Percentiles rank a stretch among this genome's conserved stretches.
Conservation (phyloP, 116 monocot species). For the Iris pallida region DNA sequence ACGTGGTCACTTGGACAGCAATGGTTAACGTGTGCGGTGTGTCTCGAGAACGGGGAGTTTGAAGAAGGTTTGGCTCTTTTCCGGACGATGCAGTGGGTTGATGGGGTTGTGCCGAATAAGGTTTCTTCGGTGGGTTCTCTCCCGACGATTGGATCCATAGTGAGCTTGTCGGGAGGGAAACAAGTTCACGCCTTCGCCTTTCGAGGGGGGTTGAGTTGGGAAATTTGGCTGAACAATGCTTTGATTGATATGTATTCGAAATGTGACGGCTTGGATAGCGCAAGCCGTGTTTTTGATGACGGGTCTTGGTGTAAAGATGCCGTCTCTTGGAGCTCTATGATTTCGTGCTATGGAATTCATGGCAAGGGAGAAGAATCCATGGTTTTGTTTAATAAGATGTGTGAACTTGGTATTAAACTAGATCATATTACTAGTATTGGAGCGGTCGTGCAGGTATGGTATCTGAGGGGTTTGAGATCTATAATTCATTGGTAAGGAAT, state of each 20-base stretch:
- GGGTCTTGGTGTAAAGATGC: slow-evolving; percentile 61
- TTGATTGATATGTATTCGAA: slow-evolving; percentile 69
- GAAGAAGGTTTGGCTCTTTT: slow-evolving; percentile 54
- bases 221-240: slow-evolving; percentile 63
- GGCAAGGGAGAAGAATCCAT: slow-evolving; percentile 56
- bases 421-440: slow-evolving; percentile 39
- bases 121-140: slow-evolving; percentile 54
- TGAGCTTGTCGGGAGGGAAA: slow-evolving; percentile 36
- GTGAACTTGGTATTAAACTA: slow-evolving; percentile 24
- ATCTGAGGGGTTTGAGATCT: slow-evolving; percentile 53
- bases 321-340: slow-evolving; percentile 72
- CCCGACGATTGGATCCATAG: slow-evolving; percentile 46
- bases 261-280: slow-evolving; percentile 50
- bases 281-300: slow-evolving; percentile 51
- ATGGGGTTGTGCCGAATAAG: slow-evolving; percentile 36
- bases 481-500: slow-evolving; percentile 38
- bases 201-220: slow-evolving; percentile 19
- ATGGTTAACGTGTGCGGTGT: slow-evolving; percentile 73
- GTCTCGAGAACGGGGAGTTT: slow-evolving; percentile 41
- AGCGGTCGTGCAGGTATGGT: slow-evolving; percentile 40
- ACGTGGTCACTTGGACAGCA: slow-evolving; percentile 62
- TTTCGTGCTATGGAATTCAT: slow-evolving; percentile 54
- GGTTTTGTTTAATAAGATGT: slow-evolving; percentile 42
- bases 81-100: slow-evolving; percentile 35
- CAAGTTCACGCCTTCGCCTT: slow-evolving; percentile 53